A percentile compares a stretch with the other conserved stretches of the same genome.
Evolutionary conservation across 2,329 filamentous ascomycete genomes (phyloP).

Genomic region (Zymoseptoria pseudotritici): DNA sequence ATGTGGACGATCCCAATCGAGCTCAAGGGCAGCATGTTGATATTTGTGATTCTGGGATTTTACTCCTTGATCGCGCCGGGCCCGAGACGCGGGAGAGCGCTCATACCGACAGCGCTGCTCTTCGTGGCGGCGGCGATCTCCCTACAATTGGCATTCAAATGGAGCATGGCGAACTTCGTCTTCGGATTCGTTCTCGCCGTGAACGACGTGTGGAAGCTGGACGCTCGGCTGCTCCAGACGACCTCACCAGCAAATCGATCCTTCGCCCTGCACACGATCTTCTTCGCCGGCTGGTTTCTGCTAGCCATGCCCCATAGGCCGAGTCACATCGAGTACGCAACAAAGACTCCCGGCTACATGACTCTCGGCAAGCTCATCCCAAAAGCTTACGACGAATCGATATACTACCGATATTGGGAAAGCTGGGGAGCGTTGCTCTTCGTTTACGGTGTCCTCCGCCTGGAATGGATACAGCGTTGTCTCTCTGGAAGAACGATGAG

Average conservation of each 20-base stretch:
- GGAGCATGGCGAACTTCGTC: not conserved
- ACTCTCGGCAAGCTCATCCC: conserved; percentile 42
- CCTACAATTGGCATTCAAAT: conserved; percentile 1
- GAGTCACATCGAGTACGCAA: conserved; percentile 27
- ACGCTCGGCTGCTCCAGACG: not conserved
- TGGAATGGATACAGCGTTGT: conserved; percentile 40
- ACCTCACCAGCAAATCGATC: not conserved
- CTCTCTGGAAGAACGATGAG: conserved; percentile 47
- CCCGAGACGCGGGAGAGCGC: not conserved
- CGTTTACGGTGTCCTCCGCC: conserved; percentile 44
- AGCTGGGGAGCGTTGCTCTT: conserved; percentile 47
- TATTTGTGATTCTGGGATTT: conserved; percentile 5
- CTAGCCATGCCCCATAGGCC: conserved; percentile 2
- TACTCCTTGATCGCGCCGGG: conserved; percentile 3
- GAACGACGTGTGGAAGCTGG: conserved; percentile 3
- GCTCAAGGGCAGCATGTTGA: conserved; percentile 9
- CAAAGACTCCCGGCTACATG: conserved; percentile 51
- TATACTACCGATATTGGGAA: conserved; percentile 49
- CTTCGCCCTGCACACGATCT: not conserved
- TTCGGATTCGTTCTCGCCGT: not conserved
- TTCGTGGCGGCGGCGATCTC: not conserved
- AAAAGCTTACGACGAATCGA: conserved; percentile 14
- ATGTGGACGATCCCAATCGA: conserved; percentile 13
- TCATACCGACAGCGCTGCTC: conserved; percentile 1
- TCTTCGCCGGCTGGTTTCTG: conserved; percentile 8